Evolutionary conservation across 495 filamentous ascomycete genomes (phyloP).

Genomic region (Talaromyces liani): DNA sequence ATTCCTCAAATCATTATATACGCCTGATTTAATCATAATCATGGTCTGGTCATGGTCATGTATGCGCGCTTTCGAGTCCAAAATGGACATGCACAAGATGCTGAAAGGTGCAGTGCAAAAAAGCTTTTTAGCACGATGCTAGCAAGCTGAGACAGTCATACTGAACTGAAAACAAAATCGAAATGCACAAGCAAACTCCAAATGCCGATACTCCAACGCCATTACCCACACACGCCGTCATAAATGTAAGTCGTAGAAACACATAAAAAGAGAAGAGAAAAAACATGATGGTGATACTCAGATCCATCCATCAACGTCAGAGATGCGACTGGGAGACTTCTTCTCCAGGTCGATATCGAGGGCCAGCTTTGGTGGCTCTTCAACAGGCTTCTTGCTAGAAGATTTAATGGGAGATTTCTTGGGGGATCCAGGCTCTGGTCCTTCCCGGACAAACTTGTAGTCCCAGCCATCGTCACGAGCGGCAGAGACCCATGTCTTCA

Average conservation of each 20-base stretch:
- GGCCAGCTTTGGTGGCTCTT: conserved; percentile 36
- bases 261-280: conserved; percentile 18
- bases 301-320: conserved; percentile 34
- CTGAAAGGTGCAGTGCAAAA: neutral
- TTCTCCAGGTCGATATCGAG: conserved; percentile 28
- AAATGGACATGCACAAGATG: neutral
- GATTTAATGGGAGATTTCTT: conserved; percentile 38
- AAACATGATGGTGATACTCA: conserved; percentile 14
- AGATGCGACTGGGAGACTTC: conserved; percentile 13
- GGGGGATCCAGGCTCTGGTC: conserved; percentile 42
- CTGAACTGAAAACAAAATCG: neutral
- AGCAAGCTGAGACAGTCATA: neutral
- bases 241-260: conserved; percentile 2
- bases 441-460: conserved; percentile 65
- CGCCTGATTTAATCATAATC: conserved; percentile 7
- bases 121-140: neutral
- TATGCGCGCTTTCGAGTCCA: conserved; percentile 1
- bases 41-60: conserved; percentile 4
- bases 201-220: conserved; percentile 4
- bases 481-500: conserved; percentile 85
- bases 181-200: neutral
- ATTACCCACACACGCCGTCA: neutral
- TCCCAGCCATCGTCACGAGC: conserved; percentile 85
- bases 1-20: conserved; percentile 8
- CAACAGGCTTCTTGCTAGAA: conserved; percentile 31